Evolutionary conservation across 2,329 filamentous ascomycete genomes (phyloP).

Genomic region (Neonectria coccinea): DNA sequence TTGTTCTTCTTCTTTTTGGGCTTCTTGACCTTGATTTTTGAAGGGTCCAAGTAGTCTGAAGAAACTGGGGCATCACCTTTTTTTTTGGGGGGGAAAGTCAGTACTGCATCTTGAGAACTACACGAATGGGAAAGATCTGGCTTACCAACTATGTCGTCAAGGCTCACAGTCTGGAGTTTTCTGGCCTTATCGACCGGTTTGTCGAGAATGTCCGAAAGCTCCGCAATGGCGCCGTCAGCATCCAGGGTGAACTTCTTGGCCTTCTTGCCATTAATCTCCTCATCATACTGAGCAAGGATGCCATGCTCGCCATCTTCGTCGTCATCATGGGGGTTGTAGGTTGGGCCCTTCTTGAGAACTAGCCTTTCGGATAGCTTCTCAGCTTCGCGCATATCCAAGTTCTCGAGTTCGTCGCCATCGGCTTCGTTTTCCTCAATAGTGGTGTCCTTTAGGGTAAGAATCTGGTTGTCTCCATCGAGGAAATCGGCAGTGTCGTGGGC

Average conservation of each 20-base stretch:
- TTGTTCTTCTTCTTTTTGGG: slow-evolving; percentile 94
- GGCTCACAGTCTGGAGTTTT: slow-evolving; percentile 77
- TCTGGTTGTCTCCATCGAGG: slow-evolving; percentile 84
- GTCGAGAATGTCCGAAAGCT: slow-evolving; percentile 68
- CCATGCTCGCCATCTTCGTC: slow-evolving; percentile 73
- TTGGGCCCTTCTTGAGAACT: slow-evolving; percentile 87
- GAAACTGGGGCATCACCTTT: slow-evolving; percentile 52
- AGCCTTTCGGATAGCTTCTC: slow-evolving; percentile 81
- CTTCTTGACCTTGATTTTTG: slow-evolving; percentile 93
- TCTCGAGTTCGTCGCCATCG: slow-evolving; percentile 91
- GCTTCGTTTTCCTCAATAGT: slow-evolving; percentile 87
- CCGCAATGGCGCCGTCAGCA: slow-evolving; percentile 76
- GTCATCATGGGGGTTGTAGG: slow-evolving; percentile 85
- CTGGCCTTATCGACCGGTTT: slow-evolving; percentile 66
- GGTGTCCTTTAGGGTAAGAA: slow-evolving; percentile 93
- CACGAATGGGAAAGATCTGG: background rate
- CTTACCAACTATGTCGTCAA: slow-evolving; percentile 79
- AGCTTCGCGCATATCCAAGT: slow-evolving; percentile 75
- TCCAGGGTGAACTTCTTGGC: slow-evolving; percentile 89
- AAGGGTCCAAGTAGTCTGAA: slow-evolving; percentile 90
- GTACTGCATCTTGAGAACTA: background rate
- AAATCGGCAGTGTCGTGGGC: slow-evolving; percentile 88
- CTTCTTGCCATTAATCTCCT: slow-evolving; percentile 93
- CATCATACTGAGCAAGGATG: slow-evolving; percentile 92
- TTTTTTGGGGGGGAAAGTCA: slow-evolving; percentile 29